A percentile compares a stretch with the other conserved stretches of the same genome.
Conservation (phyloP, 352 stramenopile species). For the Phytophthora lateralis region DNA sequence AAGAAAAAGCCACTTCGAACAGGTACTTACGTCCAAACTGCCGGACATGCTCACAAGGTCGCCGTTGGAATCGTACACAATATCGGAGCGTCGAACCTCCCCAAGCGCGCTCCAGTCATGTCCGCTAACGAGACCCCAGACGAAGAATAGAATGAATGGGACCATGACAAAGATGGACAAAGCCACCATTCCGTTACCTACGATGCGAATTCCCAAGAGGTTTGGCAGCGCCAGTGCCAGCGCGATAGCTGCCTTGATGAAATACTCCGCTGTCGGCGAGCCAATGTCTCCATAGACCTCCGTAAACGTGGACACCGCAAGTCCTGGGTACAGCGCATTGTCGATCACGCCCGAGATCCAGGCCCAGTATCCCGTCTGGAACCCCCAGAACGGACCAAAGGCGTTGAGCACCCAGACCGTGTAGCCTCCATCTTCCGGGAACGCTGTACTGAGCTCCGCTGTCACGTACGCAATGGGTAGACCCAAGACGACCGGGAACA, state of each 20-base stretch:
- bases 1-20: constrained; percentile 8
- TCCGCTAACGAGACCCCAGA: constrained; percentile 38
- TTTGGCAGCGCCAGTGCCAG: constrained; percentile 48
- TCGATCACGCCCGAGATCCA: constrained; percentile 92
- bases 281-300: constrained; percentile 44
- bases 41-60: constrained; percentile 50
- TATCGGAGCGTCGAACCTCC: constrained; percentile 42
- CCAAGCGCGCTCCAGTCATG: constrained; percentile 45
- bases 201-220: constrained; percentile 72
- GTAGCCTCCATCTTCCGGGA: constrained; percentile 85
- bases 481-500: constrained; percentile 91
- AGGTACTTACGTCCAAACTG: constrained; percentile 25
- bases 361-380: constrained; percentile 78
- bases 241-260: constrained; percentile 53
- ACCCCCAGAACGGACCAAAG: constrained; percentile 89
- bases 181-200: constrained; percentile 74
- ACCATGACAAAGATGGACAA: constrained; percentile 89
- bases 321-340: constrained; percentile 92
- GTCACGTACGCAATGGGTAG: constrained; percentile 93
- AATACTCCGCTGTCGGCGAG: constrained; percentile 38
- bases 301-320: constrained; percentile 55
- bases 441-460: constrained; percentile 90
- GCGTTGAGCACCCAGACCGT: constrained; percentile 92
- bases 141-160: constrained; percentile 85
- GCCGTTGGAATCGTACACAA: constrained; percentile 36